Base-by-base conservation (phyloP, 2,329 filamentous ascomycete genomes). In the Tolypocladium sp. region DNA sequence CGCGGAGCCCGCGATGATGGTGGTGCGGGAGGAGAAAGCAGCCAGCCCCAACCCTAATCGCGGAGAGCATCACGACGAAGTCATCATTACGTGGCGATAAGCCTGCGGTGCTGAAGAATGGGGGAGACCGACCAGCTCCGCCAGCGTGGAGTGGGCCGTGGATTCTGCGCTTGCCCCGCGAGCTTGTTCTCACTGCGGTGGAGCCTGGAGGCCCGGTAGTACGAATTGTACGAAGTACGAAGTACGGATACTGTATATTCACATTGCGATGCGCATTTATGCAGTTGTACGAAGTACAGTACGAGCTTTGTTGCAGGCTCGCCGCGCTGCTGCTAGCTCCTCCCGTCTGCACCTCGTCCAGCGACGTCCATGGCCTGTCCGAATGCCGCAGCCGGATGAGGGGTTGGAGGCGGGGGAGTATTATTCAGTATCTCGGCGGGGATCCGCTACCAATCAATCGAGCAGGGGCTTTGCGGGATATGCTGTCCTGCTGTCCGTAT, bases 1-100 rank as follows among this genome's bases (percentile, higher is more conserved):
- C 49, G 49, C 49, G 27, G 49, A 52, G 49, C 27, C 27, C 3
- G 17, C 15, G 17, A n/a, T 51, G 46, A 51, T 57, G 55, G 55
- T 57, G 55, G 55, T 49, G 55, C 55, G 42, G 55, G 55, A 57
- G 42, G n/a, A 38, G 25, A 35, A 35, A 49, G 41, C 55, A 46
- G 55, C 25, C 46, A 52, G 49, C 49, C 55, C 30, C 38, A 46
- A 40, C 55, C 40, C 41, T 46, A 49, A 49, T 33, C 17, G 17
- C 17, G 27, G 4, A 20, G 15, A 5, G 9, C 30, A 52, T 52
- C 27, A 33, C 49, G 49, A 35, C 49, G 30, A 52, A 52, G 49
- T 51, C 46, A 30, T 51, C 46, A 51, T 51, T 51, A 51, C 49
- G 49, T 13, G 30, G 49, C 49, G 27, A 52, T n/a, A 30, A 33